Percentiles rank a stretch among this genome's conserved stretches.
phyloP scores from a whole-genome alignment of 2,329 filamentous ascomycete species.

The Colletotrichum simmondsii region DNA sequence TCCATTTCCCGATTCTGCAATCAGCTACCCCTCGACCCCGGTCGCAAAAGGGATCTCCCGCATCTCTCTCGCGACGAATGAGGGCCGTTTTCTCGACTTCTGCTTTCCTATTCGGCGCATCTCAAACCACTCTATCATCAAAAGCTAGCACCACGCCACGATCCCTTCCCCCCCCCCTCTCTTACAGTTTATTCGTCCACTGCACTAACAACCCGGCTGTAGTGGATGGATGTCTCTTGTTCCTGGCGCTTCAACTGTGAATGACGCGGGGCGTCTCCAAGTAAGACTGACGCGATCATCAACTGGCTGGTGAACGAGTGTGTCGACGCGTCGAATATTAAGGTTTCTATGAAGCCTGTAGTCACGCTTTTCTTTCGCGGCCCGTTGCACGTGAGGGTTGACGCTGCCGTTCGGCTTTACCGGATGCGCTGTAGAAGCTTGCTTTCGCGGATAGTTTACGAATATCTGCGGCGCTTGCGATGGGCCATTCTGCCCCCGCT shows the following conservation, averaged over 20 bases:
- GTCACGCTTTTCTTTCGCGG: neutral
- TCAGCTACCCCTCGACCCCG: slow-evolving; percentile 37
- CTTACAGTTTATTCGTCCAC: neutral
- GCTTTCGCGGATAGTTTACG: neutral
- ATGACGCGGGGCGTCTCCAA: neutral
- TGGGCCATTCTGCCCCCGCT: neutral
- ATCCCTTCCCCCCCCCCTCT: neutral
- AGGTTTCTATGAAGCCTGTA: neutral
- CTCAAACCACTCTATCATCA: neutral
- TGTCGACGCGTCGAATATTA: neutral
- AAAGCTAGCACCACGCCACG: slow-evolving; percentile 5
- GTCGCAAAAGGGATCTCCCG: slow-evolving; percentile 22
- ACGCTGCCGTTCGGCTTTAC: neutral
- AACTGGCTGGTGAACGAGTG: neutral
- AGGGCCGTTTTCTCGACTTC: slow-evolving; percentile 26
- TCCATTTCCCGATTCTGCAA: slow-evolving; percentile 25
- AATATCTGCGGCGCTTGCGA: neutral
- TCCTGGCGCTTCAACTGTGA: slow-evolving; percentile 26
- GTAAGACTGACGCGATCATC: neutral
- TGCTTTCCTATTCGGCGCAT: slow-evolving; percentile 38
- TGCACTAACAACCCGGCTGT: neutral
- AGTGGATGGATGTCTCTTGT: slow-evolving; percentile 24
- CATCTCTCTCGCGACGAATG: slow-evolving; percentile 37
- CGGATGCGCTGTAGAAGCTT: neutral
- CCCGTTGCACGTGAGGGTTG: neutral